Evolutionary conservation across 768 basidiomycete genomes (phyloP).

Genomic region (Agaricus subrufescens): DNA sequence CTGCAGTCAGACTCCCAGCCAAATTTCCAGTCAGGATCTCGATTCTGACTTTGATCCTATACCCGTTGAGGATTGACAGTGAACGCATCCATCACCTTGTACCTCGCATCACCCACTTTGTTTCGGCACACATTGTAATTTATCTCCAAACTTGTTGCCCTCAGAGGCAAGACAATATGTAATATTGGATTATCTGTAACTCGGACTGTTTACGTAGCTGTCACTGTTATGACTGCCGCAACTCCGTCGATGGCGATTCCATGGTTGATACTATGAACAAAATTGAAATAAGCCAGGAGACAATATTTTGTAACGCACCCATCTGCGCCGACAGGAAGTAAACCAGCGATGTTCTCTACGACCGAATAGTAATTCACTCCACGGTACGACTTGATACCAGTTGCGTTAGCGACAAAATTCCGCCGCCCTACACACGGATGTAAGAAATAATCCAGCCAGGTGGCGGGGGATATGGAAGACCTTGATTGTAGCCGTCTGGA

Average conservation of each 20-base stretch:
- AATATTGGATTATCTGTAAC: too few species aligned
- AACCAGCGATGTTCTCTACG: slow-evolving; percentile 43
- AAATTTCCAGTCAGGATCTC: slow-evolving; percentile 7
- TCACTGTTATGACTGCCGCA: slow-evolving; percentile 45
- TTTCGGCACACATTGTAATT: neutral
- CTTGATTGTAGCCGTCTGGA: slow-evolving; percentile 29
- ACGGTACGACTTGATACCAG: slow-evolving; percentile 29
- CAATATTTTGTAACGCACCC: slow-evolving; percentile 25
- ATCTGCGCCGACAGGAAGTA: slow-evolving; percentile 45
- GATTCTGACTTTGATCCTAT: slow-evolving; percentile 1
- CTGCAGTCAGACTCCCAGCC: slow-evolving; percentile 7
- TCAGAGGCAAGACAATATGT: too few species aligned
- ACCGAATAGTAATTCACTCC: slow-evolving; percentile 45
- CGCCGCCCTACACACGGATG: slow-evolving; percentile 20
- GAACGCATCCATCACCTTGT: neutral
- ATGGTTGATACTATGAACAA: slow-evolving; percentile 31
- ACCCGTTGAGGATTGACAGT: neutral
- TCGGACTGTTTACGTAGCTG: neutral
- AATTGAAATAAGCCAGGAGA: neutral
- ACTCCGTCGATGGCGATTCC: slow-evolving; percentile 59
- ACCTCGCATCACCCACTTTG: neutral
- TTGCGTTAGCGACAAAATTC: slow-evolving; percentile 21
- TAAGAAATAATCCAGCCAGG: neutral
- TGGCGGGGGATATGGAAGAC: slow-evolving; percentile 11
- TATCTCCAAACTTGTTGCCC: neutral